Evolutionary conservation across 371 early-diverging fungal genomes (phyloP), one percentile per base, ranked within the genome.

Genomic region (Lichtheimia ramosa): DNA sequence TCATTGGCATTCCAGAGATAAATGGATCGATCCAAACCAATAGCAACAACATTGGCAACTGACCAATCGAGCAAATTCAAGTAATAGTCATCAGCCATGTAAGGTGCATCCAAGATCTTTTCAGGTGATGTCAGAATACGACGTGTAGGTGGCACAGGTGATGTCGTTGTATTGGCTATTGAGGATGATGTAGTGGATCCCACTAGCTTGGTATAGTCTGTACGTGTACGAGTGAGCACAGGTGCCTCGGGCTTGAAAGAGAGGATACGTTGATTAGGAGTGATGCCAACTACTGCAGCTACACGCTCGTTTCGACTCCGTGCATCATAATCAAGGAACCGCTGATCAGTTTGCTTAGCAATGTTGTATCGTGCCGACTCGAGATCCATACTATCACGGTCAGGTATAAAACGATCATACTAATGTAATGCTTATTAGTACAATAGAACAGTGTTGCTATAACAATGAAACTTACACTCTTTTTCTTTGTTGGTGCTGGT

Each of bases 61-160:
- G 91, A 91, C 99, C 99, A 99, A 67, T 97, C 98, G 24, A 99
- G 72, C 43, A 99, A 66, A 69, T 99, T 99, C 24, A 98, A 80
- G 70, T 99, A 99, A 68, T 93, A 99, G 69, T 99, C 99, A 67
- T 99, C 97, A 7, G 83, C 62, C 65, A 99, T 73, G 1, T 91
- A 95, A 0, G 96, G 96, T 0, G 97, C 96, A 71, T 97, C 97
- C 39, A 97, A 74, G 4, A 93, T 83, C 58, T 84, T 87, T 62
- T 89, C 89, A 0, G 95, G 91, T 12, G 83, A 76, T 0, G 77
- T 80, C 2, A 82, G 62, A 18, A 96, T 90, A 52, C 86, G 82
- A 23, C 96, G 82, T 54, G 86, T 80, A n/a, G 76, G 64, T 51
- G 68, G 54, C 51, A 54, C 1, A 16, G 58, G 14, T 61, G 75